These are phyloP conservation scores for Aspergillus taichungensis DNA, from an alignment of 495 filamentous ascomycete genomes.

Conservation along the genomic window DNA sequence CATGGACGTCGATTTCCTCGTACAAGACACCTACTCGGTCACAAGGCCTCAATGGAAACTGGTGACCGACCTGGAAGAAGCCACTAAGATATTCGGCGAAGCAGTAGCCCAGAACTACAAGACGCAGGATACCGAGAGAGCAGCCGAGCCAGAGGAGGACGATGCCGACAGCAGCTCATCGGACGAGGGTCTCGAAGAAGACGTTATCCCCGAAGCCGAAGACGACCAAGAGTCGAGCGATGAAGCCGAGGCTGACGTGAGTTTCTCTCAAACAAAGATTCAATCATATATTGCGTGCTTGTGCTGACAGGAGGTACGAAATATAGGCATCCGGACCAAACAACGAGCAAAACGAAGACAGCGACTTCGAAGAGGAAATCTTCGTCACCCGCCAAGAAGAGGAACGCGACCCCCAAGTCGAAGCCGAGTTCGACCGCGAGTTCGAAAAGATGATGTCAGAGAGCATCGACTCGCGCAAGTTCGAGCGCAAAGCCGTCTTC, in stretches of 20 bases:
- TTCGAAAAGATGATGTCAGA: constrained; percentile 99
- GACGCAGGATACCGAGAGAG: constrained; percentile 57
- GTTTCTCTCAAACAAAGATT: constrained; percentile 4
- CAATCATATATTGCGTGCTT: background rate
- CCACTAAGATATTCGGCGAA: constrained; percentile 74
- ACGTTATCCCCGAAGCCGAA: constrained; percentile 45
- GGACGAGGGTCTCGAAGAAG: constrained; percentile 55
- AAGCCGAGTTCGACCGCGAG: constrained; percentile 96
- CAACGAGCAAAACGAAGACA: constrained; percentile 31
- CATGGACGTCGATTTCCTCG: constrained; percentile 95
- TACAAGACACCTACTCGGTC: constrained; percentile 82
- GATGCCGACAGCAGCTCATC: constrained; percentile 51
- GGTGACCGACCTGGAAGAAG: constrained; percentile 70
- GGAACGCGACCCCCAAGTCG: constrained; percentile 84
- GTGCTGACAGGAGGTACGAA: no score
- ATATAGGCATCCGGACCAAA: constrained; percentile 45
- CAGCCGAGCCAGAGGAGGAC: constrained; percentile 56
- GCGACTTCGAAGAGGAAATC: constrained; percentile 71
- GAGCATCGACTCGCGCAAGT: constrained; percentile 85
- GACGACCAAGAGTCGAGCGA: constrained; percentile 52
- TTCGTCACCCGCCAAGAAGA: constrained; percentile 84
- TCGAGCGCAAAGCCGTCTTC: constrained; percentile 87
- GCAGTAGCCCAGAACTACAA: constrained; percentile 85
- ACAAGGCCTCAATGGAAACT: constrained; percentile 90
- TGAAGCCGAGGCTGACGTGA: constrained; percentile 48